Evolutionary conservation across 1,284 basidiomycete genomes (phyloP).

Genomic region (Leccinum angustisporum): DNA sequence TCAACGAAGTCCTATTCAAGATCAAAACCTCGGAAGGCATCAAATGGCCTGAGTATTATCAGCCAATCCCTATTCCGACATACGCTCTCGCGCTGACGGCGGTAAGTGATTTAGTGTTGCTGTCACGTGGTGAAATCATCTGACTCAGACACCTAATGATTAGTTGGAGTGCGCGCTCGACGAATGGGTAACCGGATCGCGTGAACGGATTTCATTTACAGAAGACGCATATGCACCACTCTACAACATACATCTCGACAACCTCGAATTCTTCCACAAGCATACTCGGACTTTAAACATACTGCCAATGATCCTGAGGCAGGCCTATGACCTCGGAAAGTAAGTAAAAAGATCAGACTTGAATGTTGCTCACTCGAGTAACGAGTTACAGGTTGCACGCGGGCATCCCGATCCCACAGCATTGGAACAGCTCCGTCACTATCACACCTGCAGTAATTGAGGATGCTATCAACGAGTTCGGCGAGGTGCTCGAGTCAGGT

Average conservation of each 20-base stretch:
- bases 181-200: neutral
- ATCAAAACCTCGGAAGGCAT: neutral
- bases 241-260: neutral
- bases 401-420: neutral
- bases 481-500: neutral
- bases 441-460: neutral
- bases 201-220: neutral
- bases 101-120: neutral
- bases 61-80: neutral
- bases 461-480: neutral
- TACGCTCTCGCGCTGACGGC: neutral
- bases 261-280: neutral
- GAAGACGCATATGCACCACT: neutral
- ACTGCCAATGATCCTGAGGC: neutral
- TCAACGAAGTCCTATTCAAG: conserved; percentile 5
- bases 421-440: neutral
- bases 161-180: neutral
- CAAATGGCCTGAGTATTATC: neutral
- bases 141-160: neutral
- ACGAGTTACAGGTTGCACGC: neutral
- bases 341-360: neutral
- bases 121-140: neutral
- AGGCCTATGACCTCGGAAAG: neutral
- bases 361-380: neutral
- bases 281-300: neutral